Evolutionary conservation across 2,329 filamentous ascomycete genomes (phyloP), one percentile per base, ranked within the genome.

Genomic region (Trichoderma gracile): DNA sequence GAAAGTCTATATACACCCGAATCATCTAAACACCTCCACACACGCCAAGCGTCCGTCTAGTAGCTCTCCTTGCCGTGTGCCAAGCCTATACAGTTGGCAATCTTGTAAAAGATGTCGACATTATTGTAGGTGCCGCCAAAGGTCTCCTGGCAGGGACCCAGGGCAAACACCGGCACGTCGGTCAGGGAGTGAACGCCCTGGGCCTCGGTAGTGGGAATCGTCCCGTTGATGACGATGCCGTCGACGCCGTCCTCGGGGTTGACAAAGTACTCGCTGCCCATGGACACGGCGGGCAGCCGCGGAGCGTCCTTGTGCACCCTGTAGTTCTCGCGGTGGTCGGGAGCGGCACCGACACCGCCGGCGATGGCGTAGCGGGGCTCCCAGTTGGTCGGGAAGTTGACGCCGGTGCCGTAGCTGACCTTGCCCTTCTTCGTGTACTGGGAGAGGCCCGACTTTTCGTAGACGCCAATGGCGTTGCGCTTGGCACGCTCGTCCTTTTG

Each of bases 371-470:
- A 95, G 38, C 92, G 85, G 15, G 92, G 92, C 74, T 92, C 89
- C 91, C 92, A 95, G 80, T 92, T 92, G 67, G 85, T 81, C 21
- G 92, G 92, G 82, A 95, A 96, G 79, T 90, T 85, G 69, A 86
- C 82, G 58, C 89, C 89, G 23, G 90, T 90, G 70, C 83, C 84
- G 80, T 94, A 94, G 64, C 85, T 84, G 68, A 90, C 82, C 66
- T 84, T 83, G 43, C 80, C 77, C 62, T 81, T 78, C 47, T 85
- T 79, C 5, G 85, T 86, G 82, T 96, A 96, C 76, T 93, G 89
- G 0, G 88, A 91, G 12, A 89, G 79, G 21, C 92, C 92, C 0
- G 90, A 91, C 71, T 88, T 81, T 69, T 86, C 79, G 80, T 96
- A 95, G 33, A 83, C 82, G 65, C 91, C 91, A 57, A 95, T 80